A percentile compares a stretch with the other conserved stretches of the same genome.
phyloP scores from a whole-genome alignment of 106 monocot genomes.

The Phalaenopsis aphrodite region DNA sequence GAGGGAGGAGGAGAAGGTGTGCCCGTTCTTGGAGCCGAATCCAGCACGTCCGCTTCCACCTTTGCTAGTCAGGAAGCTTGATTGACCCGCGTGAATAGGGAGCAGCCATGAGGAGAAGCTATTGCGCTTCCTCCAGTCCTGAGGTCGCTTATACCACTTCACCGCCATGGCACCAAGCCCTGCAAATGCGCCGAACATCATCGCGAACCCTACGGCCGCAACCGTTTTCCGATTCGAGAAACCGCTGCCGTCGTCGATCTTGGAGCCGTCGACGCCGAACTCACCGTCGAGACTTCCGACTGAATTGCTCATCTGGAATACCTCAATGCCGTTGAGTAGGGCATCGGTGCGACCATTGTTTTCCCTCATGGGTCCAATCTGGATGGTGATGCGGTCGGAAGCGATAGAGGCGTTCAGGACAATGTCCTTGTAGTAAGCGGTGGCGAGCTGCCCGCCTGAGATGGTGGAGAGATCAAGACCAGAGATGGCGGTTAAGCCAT shows the following conservation, averaged over 20 bases:
- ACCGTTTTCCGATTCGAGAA: background rate
- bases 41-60: constrained; percentile 12
- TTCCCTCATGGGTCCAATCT: constrained; percentile 27
- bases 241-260: constrained; percentile 2
- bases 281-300: constrained; percentile 51
- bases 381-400: constrained; percentile 20
- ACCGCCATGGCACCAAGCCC: constrained; percentile 37
- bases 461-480: constrained; percentile 39
- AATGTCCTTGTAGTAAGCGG: constrained; percentile 41
- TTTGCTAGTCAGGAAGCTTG: constrained; percentile 32
- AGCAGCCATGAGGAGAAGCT: constrained; percentile 65
- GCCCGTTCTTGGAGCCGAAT: constrained; percentile 34
- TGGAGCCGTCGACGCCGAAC: constrained; percentile 43
- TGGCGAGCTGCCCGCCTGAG: constrained; percentile 21
- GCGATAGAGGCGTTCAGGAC: constrained; percentile 25
- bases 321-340: constrained; percentile 40
- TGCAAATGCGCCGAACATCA: constrained; percentile 39
- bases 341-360: constrained; percentile 23
- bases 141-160: constrained; percentile 39
- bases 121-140: constrained; percentile 43
- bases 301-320: constrained; percentile 46
- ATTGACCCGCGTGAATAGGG: constrained; percentile 29
- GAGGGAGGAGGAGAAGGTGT: constrained; percentile 28
- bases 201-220: constrained; percentile 33
- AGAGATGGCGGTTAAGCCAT: constrained; percentile 21